These are phyloP conservation scores for Scutellaria minor DNA, from an alignment of 257 asterid genomes.

Conservation along the genomic window DNA sequence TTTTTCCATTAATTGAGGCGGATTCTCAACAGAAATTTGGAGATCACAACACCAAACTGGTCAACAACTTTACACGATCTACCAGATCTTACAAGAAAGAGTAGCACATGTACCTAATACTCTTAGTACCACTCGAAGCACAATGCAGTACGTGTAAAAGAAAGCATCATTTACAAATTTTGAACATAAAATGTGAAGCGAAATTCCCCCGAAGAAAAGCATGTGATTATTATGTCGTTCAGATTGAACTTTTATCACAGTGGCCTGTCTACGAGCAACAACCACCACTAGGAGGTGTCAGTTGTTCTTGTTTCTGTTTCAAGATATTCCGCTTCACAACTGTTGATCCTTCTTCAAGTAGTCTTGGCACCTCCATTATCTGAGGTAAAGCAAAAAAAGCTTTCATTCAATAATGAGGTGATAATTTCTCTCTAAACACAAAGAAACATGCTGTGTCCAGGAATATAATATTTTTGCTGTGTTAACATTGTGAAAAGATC, in stretches of 20 bases:
- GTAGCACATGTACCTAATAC: constrained; percentile 31
- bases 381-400: constrained; percentile 33
- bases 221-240: background rate
- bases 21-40: constrained; percentile 20
- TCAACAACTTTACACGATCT: constrained; percentile 45
- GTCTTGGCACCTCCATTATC: constrained; percentile 96
- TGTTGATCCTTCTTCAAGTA: constrained; percentile 79
- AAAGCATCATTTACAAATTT: constrained; percentile 38
- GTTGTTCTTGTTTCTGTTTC: constrained; percentile 77
- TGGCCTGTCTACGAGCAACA: constrained; percentile 67
- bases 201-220: background rate
- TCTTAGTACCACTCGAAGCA: constrained; percentile 32
- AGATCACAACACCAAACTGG: constrained; percentile 31
- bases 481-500: no score
- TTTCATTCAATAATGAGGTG: background rate
- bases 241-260: constrained; percentile 7
- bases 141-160: constrained; percentile 21
- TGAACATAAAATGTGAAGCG: background rate
- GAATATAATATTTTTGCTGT: no score
- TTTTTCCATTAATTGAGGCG: constrained; percentile 13
- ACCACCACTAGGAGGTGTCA: constrained; percentile 49
- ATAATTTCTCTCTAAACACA: background rate
- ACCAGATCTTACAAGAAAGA: constrained; percentile 27
- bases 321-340: constrained; percentile 75
- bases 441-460: background rate